phyloP scores from a whole-genome alignment of 2,329 filamentous ascomycete genomes.

The Lecanosticta acicola region DNA sequence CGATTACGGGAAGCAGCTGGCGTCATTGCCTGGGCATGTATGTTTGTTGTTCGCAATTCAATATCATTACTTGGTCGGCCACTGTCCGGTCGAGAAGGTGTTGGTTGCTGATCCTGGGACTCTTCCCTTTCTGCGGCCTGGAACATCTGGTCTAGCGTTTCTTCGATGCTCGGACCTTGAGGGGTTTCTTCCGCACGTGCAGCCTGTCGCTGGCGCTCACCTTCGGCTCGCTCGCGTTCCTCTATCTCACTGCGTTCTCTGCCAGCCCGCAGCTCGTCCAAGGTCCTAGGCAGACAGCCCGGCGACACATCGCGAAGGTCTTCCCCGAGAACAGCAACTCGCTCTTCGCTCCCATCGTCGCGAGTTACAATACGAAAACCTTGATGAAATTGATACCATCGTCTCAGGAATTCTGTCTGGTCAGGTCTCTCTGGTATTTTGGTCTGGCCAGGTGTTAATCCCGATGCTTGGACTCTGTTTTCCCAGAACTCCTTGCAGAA shows the following conservation, averaged over 20 bases:
- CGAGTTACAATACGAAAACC: constrained; percentile 39
- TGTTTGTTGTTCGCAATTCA: constrained; percentile 14
- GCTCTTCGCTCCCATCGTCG: constrained; percentile 41
- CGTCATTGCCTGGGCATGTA: constrained; percentile 27
- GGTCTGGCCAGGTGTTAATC: constrained; percentile 41
- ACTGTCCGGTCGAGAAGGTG: background rate
- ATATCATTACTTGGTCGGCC: no score
- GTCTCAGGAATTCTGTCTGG: constrained; percentile 41
- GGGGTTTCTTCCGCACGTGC: constrained; percentile 9
- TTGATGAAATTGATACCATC: constrained; percentile 47
- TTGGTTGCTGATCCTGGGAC: background rate
- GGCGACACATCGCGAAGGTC: constrained; percentile 43
- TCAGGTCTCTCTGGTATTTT: constrained; percentile 44
- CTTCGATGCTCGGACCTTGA: constrained; percentile 28
- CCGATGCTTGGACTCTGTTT: constrained; percentile 40
- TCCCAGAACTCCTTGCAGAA: constrained; percentile 49
- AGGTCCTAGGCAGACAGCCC: constrained; percentile 42
- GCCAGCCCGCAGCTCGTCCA: constrained; percentile 40
- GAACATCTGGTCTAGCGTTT: constrained; percentile 32
- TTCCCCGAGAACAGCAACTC: constrained; percentile 44
- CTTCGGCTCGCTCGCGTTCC: constrained; percentile 14
- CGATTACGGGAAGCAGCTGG: constrained; percentile 27
- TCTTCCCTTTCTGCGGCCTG: constrained; percentile 28
- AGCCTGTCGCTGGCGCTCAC: constrained; percentile 3
- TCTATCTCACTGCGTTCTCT: constrained; percentile 27